Evolutionary conservation across 495 filamentous ascomycete genomes (phyloP).

Genomic region (Ramalina peruviana): DNA sequence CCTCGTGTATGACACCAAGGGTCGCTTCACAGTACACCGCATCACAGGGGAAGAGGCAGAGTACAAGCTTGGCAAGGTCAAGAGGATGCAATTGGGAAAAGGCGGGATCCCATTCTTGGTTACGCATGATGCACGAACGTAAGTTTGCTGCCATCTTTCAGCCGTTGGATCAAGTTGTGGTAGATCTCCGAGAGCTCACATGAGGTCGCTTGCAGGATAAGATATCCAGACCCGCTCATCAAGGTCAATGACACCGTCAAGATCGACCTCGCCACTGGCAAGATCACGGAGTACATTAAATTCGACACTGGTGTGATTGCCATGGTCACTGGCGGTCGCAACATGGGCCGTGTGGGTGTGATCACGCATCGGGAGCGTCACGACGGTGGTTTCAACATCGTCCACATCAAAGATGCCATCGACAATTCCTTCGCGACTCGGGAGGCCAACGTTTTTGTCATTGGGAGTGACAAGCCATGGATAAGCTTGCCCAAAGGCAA

Average conservation of each 20-base stretch:
- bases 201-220: slow-evolving; percentile 56
- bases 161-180: slow-evolving; percentile 99
- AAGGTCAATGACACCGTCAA: slow-evolving; percentile 99
- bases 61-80: slow-evolving; percentile 99
- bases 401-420: slow-evolving; percentile 98
- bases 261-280: slow-evolving; percentile 91
- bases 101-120: slow-evolving; percentile 99
- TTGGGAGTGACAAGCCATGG: slow-evolving; percentile 96
- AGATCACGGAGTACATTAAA: slow-evolving; percentile 88
- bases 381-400: slow-evolving; percentile 98
- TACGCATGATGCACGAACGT: slow-evolving; percentile 99
- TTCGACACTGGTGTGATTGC: slow-evolving; percentile 96
- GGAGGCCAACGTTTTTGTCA: slow-evolving; percentile 97
- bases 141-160: slow-evolving; percentile 89
- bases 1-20: slow-evolving; percentile 99
- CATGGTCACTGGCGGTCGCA: slow-evolving; percentile 97
- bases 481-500: slow-evolving; percentile 98
- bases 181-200: slow-evolving; percentile 28
- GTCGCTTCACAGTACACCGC: slow-evolving; percentile 98
- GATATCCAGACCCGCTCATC: slow-evolving; percentile 94
- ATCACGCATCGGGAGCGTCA: slow-evolving; percentile 99
- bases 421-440: slow-evolving; percentile 99
- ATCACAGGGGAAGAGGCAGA: slow-evolving; percentile 94
- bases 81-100: slow-evolving; percentile 95
- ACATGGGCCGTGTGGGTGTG: slow-evolving; percentile 99